phyloP scores from a whole-genome alignment of 129 eudicot genomes.

The Heracleum sosnowskyi region DNA sequence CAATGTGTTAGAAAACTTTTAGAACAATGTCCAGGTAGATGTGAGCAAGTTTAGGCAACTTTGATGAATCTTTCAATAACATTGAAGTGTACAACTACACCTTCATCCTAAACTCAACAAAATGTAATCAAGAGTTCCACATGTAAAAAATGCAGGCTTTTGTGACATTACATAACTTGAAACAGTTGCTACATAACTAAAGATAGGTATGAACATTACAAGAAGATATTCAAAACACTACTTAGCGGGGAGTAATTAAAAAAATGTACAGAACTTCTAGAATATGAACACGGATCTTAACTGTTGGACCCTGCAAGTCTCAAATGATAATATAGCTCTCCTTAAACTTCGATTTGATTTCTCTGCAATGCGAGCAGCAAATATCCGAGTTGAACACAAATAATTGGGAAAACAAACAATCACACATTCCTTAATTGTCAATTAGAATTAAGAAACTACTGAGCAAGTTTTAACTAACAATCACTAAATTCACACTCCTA shows the following conservation, averaged over 20 bases:
- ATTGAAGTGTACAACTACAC: background rate
- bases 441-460: background rate
- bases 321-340: no score
- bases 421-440: background rate
- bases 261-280: no score
- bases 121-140: background rate
- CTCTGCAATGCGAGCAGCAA: no score
- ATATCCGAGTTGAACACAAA: background rate
- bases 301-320: no score
- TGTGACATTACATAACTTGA: background rate
- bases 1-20: background rate
- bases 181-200: background rate
- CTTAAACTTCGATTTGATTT: no score
- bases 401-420: background rate
- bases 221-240: no score
- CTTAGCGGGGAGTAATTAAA: no score
- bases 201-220: no score
- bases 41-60: background rate
- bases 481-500: background rate
- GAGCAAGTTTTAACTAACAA: background rate
- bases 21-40: background rate
- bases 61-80: no score
- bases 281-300: no score
- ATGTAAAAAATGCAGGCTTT: background rate
- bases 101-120: background rate